A percentile compares a stretch with the other conserved stretches of the same genome.
These are phyloP conservation scores for Phanerodontia chrysosporium DNA, from an alignment of 768 basidiomycete genomes.

Conservation along the genomic window DNA sequence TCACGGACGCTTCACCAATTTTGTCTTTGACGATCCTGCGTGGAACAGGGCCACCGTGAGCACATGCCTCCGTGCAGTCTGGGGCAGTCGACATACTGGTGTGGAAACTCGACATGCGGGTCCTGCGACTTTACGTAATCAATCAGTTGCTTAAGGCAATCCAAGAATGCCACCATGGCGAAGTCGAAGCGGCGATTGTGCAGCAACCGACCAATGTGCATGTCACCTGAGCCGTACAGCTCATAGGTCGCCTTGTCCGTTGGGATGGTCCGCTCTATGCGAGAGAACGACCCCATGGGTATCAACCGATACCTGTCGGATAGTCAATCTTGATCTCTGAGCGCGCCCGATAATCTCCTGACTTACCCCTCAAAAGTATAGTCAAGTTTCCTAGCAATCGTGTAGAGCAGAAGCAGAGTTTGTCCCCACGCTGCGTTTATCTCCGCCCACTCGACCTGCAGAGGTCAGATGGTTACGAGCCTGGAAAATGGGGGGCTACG, in stretches of 20 bases:
- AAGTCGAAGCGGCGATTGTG: conserved; percentile 96
- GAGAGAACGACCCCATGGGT: conserved; percentile 93
- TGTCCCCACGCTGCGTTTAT: conserved; percentile 99
- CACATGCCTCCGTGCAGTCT: neutral
- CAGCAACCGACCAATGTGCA: conserved; percentile 81
- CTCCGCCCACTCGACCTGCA: conserved; percentile 93
- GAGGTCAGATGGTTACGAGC: conserved; percentile 7
- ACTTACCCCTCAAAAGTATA: conserved; percentile 81
- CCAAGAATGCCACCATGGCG: conserved; percentile 94
- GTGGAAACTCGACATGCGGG: conserved; percentile 69
- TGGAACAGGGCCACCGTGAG: neutral
- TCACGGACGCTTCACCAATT: conserved; percentile 93
- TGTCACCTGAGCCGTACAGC: conserved; percentile 90
- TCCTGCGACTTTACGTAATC: conserved; percentile 81
- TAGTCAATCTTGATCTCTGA: conserved; percentile 1
- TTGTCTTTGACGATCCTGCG: conserved; percentile 85
- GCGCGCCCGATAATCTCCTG: conserved; percentile 4
- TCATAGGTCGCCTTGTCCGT: conserved; percentile 87
- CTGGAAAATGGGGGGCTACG: conserved; percentile 21
- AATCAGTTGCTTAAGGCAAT: conserved; percentile 89
- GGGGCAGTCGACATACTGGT: conserved; percentile 60
- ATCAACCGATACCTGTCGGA: conserved; percentile 74
- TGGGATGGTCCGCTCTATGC: conserved; percentile 70
- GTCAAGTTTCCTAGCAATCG: conserved; percentile 88
- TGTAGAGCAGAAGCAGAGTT: conserved; percentile 86